Evolutionary conservation across 306 rosid genomes (phyloP), one percentile per base, ranked within the genome.

Genomic region (Herpetospermum pedunculosum): DNA sequence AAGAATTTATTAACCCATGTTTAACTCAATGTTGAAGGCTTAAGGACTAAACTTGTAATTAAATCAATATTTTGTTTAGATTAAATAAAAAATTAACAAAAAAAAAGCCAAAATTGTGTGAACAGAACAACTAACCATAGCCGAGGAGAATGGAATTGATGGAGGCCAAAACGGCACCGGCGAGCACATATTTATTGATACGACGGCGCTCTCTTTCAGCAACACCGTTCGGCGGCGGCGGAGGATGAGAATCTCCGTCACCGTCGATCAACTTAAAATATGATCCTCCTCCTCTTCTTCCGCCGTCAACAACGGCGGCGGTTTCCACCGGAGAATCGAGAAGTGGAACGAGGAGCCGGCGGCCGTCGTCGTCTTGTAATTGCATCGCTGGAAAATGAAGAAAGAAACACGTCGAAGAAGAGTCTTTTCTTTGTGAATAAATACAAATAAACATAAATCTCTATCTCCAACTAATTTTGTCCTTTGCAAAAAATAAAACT

Each of bases 141-240:
- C 87, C 87, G 5, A 83, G 53, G 55, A 83, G 87, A 65, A 83
- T 43, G 29, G 87, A 80, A 73, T 80, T 83, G 15, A 82, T 83
- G 55, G 87, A 83, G 28, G 87, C 87, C 64, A 83, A 35, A 44
- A 83, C 65, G 4, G 87, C 84, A 9, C 77, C 87, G 28, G 84
- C 82, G 30, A 83, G 84, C 18, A 79, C 87, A 43, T 83, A 83
- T 75, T 69, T 77, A 79, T 83, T 83, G 73, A 80, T 73, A 55
- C 68, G 53, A 16, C 43, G 44, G 49, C 52, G 34, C 16, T 58
- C 76, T 54, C 68, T 18, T 48, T 21, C 67, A 14, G 48, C 48
- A 25, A 47, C 25, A 16, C 44, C 14, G 21, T 67, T 4, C 12
- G n/a, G 41, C 9, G 41, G 67, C 40, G 40, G 40, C 41, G 23